Evolutionary conservation across 441 rosid species (phyloP).

Genomic region (Gossypium gossypioides): DNA sequence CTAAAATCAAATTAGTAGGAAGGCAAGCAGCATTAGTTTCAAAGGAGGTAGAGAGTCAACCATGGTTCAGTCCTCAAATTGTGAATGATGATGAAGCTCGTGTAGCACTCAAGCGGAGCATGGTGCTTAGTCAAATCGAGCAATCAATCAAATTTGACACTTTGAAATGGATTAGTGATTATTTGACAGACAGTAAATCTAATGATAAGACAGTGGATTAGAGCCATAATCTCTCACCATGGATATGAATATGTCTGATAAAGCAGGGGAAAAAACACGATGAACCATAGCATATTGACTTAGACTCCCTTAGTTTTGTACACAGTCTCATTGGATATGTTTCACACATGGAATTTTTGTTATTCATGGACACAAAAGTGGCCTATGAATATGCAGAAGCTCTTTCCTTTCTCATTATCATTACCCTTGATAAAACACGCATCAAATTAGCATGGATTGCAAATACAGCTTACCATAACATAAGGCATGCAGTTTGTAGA

Average conservation of each 20-base stretch:
- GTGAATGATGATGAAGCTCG: neutral
- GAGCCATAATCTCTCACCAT: neutral
- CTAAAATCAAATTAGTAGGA: conserved; percentile 29
- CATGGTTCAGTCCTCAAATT: conserved; percentile 3
- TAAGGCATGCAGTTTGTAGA: neutral
- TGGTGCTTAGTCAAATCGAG: neutral
- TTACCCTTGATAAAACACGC: neutral
- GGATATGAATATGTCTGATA: neutral
- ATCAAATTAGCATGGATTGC: neutral
- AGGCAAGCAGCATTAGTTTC: neutral
- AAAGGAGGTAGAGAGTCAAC: neutral
- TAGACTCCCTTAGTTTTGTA: neutral
- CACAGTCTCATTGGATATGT: neutral
- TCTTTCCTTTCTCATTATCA: neutral
- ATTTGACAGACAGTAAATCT: neutral
- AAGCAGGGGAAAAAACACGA: neutral
- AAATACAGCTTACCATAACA: neutral
- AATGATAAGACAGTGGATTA: neutral
- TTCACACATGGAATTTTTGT: neutral
- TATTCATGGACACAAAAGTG: neutral
- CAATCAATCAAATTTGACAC: neutral
- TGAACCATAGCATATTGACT: neutral
- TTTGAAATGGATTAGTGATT: neutral
- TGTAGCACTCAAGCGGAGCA: neutral
- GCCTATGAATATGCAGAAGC: neutral